Evolutionary conservation across 1,284 basidiomycete species (phyloP), one percentile per base, ranked within the genome.

Genomic region (Malassezia vespertilionis): DNA sequence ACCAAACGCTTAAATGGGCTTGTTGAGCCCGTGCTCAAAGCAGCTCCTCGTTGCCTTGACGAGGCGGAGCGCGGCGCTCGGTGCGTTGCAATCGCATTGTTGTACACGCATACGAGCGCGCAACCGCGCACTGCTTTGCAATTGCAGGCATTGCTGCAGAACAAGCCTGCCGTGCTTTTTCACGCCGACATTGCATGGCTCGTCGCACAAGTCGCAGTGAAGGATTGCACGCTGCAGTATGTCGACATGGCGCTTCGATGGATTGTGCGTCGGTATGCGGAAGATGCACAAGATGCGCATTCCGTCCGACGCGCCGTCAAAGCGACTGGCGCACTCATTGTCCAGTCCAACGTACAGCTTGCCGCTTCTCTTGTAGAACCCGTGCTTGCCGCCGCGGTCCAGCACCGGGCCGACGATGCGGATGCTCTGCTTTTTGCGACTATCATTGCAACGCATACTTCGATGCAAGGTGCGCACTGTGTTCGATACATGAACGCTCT

Each of bases 301-400:
- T 28, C 55, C 30, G 31, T 39, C 6, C 46, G 57, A 26, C 32
- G 61, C 61, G 22, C 40, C 51, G 47, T 18, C 15, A 18, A 18
- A 20, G 7, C 9, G 37, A 20, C 8, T 18, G 30, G 33, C 54
- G 60, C 32, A 20, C 20, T 39, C 10, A n/a, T 61, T 8, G 22
- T 61, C n/a, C 9, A 12, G 26, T 21, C 22, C 30, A 37, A 18
- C 15, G 30, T 14, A 10, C 28, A 5, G 24, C 23, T 30, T 1
- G 27, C 18, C 7, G 57, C 76, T 1, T 78, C 82, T 55, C 70
- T 83, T 6, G 80, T 79, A 0, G 89, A 95, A 52, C 82, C 85
- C 0, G 72, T 87, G 20, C 63, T 91, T 27, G 77, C 77, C 5
- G 79, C 80, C 0, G 75, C 79, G 2, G 73, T 85, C 28, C 81